These are phyloP conservation scores for Saururus chinensis DNA, from an alignment of 164 flowering plant species.

Conservation along the genomic window DNA sequence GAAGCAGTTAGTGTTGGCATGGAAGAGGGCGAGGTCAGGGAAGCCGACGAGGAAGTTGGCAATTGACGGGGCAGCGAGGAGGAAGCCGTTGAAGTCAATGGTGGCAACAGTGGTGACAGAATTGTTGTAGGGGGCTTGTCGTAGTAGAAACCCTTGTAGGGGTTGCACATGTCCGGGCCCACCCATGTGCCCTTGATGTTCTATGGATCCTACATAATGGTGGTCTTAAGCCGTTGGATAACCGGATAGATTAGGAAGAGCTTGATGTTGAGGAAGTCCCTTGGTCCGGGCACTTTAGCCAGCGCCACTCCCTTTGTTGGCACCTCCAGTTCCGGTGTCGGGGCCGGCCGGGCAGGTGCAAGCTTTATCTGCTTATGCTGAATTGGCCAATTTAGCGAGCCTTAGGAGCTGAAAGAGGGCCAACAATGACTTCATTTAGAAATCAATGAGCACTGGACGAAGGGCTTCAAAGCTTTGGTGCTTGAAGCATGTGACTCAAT, in stretches of 20 bases:
- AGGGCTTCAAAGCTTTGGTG: no score
- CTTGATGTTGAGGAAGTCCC: slow-evolving; percentile 13
- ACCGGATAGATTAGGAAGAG: slow-evolving; percentile 19
- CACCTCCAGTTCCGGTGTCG: no score
- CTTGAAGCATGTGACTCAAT: no score
- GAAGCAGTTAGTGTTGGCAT: slow-evolving; percentile 40
- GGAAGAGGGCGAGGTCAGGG: slow-evolving; percentile 33
- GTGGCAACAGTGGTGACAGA: slow-evolving; percentile 18
- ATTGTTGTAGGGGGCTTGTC: slow-evolving; percentile 31
- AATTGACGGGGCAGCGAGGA: slow-evolving; percentile 13
- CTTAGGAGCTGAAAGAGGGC: no score
- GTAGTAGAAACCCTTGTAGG: slow-evolving; percentile 51
- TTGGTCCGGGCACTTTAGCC: not conserved
- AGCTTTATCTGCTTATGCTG: no score
- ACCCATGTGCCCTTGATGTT: slow-evolving; percentile 36
- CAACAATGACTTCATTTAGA: no score
- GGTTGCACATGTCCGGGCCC: slow-evolving; percentile 39
- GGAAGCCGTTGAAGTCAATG: slow-evolving; percentile 34
- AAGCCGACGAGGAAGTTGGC: slow-evolving; percentile 16
- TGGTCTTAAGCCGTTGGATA: slow-evolving; percentile 38
- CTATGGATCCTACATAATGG: slow-evolving; percentile 36
- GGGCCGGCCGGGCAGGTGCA: no score
- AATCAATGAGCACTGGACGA: no score
- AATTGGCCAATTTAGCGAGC: no score
- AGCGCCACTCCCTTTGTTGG: no score